Evolutionary conservation across 495 filamentous ascomycete species (phyloP).

Genomic region (Aspergillus diversus): DNA sequence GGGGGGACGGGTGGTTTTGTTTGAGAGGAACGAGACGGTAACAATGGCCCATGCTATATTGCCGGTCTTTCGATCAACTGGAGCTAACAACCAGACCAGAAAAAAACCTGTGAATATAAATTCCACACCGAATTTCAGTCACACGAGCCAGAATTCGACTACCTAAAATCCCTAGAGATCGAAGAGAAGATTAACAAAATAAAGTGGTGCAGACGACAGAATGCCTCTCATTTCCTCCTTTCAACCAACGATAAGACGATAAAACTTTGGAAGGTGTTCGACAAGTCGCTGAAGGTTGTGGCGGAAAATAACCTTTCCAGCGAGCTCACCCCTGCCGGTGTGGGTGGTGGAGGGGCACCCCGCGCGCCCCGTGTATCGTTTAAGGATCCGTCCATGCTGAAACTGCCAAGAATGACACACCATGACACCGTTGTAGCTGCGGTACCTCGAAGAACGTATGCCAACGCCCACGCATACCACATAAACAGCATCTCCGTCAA

Average conservation of each 20-base stretch:
- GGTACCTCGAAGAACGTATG: conserved; percentile 92
- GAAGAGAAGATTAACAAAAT: conserved; percentile 99
- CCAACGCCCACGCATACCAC: conserved; percentile 98
- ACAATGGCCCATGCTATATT: conserved; percentile 13
- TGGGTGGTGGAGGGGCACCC: conserved; percentile 74
- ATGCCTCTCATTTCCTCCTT: conserved; percentile 96
- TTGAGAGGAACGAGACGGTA: conserved; percentile 97
- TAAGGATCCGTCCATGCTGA: conserved; percentile 78
- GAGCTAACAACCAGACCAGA: conserved; percentile 59
- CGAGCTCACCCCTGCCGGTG: conserved; percentile 82
- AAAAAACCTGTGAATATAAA: conserved; percentile 99
- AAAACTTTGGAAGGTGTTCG: conserved; percentile 99
- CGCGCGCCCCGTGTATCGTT: conserved; percentile 74
- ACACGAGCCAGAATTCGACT: conserved; percentile 98
- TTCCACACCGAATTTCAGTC: conserved; percentile 99
- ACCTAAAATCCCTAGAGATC: conserved; percentile 98
- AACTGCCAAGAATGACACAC: conserved; percentile 93
- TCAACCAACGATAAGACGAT: conserved; percentile 99
- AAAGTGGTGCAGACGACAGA: conserved; percentile 98
- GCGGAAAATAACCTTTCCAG: conserved; percentile 98
- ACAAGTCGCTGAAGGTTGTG: conserved; percentile 98
- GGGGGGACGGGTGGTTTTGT: conserved; percentile 92
- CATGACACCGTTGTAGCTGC: conserved; percentile 98
- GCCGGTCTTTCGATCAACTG: conserved; percentile 11
- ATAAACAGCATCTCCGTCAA: conserved; percentile 99